Evolutionary conservation across 192 early-diverging fungal species (phyloP).

Genomic region (Mortierella hygrophila): DNA sequence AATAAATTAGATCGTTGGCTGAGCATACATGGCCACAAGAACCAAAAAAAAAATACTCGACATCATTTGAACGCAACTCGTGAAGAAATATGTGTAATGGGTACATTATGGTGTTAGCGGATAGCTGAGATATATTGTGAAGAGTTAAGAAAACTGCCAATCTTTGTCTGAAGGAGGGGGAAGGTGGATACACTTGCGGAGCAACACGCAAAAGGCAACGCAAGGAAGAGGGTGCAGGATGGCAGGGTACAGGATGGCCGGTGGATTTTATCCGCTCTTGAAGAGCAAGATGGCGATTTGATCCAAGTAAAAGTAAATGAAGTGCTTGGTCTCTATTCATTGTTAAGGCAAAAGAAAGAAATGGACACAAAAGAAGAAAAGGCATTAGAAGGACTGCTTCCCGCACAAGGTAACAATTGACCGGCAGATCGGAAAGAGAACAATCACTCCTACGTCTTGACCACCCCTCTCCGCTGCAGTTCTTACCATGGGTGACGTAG

Average conservation of each 20-base stretch:
- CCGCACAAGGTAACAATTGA: background rate
- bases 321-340: slow-evolving; percentile 85
- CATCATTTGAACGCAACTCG: background rate
- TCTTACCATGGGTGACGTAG: slow-evolving; percentile 94
- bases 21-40: background rate
- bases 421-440: background rate
- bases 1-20: background rate
- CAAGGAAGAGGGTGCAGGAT: background rate
- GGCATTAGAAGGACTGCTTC: background rate
- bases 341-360: background rate
- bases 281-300: slow-evolving; percentile 95
- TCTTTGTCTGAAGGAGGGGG: background rate
- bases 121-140: background rate
- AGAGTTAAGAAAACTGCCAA: no score
- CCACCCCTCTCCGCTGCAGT: background rate
- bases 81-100: background rate
- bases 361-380: background rate
- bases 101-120: background rate
- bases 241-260: background rate
- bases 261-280: slow-evolving; percentile 81
- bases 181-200: background rate
- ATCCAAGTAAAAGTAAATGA: slow-evolving; percentile 98
- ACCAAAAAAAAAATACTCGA: background rate
- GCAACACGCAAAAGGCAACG: background rate
- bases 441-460: background rate